Conservation (phyloP, 371 early-diverging fungal species). For the Vairimorpha necatrix region DNA sequence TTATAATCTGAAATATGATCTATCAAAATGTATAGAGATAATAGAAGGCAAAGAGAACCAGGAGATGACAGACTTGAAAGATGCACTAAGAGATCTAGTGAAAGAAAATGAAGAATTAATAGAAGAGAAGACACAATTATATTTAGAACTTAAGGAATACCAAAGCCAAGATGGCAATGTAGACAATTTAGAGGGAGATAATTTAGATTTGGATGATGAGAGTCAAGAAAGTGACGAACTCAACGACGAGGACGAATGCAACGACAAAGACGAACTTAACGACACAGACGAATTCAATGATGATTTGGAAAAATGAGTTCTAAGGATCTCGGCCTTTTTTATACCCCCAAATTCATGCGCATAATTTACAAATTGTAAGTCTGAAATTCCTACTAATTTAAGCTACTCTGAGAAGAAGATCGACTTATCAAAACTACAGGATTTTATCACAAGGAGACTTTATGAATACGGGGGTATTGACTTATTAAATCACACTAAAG, state of each 20-base stretch:
- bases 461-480: constrained; percentile 23
- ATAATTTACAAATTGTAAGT: constrained; percentile 33
- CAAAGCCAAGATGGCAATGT: constrained; percentile 28
- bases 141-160: constrained; percentile 39
- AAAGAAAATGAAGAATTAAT: constrained; percentile 60
- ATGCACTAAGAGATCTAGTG: constrained; percentile 53
- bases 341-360: neutral
- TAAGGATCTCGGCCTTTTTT: neutral
- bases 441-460: constrained; percentile 3
- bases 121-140: constrained; percentile 50
- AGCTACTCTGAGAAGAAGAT: constrained; percentile 1
- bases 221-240: too few species aligned
- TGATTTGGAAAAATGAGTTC: neutral
- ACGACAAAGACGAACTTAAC: too few species aligned
- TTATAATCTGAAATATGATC: constrained; percentile 61
- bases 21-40: constrained; percentile 62
- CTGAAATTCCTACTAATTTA: neutral
- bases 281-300: neutral
- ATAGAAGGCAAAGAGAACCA: constrained; percentile 65
- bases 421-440: neutral
- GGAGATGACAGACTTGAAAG: constrained; percentile 57
- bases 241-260: too few species aligned
- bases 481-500: constrained; percentile 5
- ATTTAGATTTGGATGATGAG: too few species aligned
- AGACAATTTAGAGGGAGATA: too few species aligned